Conservation (phyloP, 1,139 yeast species). For the Geotrichum cucujoidarum region DNA sequence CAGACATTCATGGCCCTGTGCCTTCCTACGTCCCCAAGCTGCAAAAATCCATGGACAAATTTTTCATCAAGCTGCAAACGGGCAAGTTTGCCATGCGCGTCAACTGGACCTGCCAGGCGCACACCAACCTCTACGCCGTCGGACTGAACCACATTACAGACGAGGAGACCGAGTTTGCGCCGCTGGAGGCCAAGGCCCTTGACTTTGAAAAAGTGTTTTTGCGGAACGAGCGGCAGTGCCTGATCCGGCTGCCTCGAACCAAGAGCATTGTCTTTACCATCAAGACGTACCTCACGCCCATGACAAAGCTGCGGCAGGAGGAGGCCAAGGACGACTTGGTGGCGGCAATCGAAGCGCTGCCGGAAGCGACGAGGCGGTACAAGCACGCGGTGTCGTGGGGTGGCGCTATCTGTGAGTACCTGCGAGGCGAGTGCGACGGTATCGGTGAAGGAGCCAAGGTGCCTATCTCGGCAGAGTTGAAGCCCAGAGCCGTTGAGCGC, state of each 20-base stretch:
- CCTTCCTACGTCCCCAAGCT: slow-evolving; percentile 56
- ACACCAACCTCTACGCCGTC: slow-evolving; percentile 48
- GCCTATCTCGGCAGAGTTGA: not conserved
- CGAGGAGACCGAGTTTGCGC: slow-evolving; percentile 21
- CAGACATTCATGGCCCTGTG: slow-evolving; percentile 54
- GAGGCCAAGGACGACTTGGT: slow-evolving; percentile 32
- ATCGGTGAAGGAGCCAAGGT: not conserved
- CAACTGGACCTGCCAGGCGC: slow-evolving; percentile 62
- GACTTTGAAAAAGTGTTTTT: slow-evolving; percentile 56
- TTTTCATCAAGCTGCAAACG: slow-evolving; percentile 47
- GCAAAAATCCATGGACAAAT: slow-evolving; percentile 57
- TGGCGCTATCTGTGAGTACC: slow-evolving; percentile 49
- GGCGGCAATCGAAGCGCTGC: slow-evolving; percentile 56
- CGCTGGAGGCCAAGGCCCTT: slow-evolving; percentile 32
- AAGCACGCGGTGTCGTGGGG: slow-evolving; percentile 64
- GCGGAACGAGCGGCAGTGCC: slow-evolving; percentile 58
- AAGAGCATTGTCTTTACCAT: slow-evolving; percentile 56
- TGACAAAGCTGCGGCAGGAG: slow-evolving; percentile 35
- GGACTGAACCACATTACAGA: slow-evolving; percentile 41
- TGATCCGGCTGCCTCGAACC: slow-evolving; percentile 54
- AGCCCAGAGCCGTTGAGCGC: not conserved
- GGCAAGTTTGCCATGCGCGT: slow-evolving; percentile 54
- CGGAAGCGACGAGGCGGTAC: slow-evolving; percentile 54
- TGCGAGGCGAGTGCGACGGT: slow-evolving; percentile 27
- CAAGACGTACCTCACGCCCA: slow-evolving; percentile 60